Percentiles rank a stretch among this genome's conserved stretches.
Evolutionary conservation across 2,329 filamentous ascomycete genomes (phyloP).

Genomic region (Blumeria graminis): DNA sequence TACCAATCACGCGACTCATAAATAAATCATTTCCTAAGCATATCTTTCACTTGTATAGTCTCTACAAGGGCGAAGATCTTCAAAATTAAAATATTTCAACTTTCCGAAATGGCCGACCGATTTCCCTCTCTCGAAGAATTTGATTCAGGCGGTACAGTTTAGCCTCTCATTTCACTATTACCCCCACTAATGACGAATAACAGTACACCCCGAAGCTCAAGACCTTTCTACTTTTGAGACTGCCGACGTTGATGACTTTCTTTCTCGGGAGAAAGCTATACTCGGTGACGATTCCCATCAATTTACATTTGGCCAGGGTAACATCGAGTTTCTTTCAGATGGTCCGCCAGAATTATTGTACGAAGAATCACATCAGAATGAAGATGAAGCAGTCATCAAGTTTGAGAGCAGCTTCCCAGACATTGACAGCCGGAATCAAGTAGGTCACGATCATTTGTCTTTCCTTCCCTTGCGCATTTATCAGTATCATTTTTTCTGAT

Average conservation of each 20-base stretch:
- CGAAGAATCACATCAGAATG: conserved; percentile 14
- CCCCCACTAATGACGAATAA: conserved; percentile 21
- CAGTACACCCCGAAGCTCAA: conserved; percentile 41
- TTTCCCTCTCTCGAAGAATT: conserved; percentile 37
- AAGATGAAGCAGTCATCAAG: conserved; percentile 17
- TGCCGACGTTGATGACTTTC: conserved; percentile 51
- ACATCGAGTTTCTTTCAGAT: conserved; percentile 36
- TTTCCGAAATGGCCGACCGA: conserved; percentile 26
- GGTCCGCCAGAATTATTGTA: conserved; percentile 50
- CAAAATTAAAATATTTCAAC: too few species aligned
- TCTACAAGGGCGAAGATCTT: too few species aligned
- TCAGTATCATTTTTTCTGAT: too few species aligned
- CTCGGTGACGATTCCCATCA: conserved; percentile 85
- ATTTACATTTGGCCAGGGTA: conserved; percentile 58
- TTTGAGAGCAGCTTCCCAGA: conserved; percentile 88
- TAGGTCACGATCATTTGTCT: conserved; percentile 17
- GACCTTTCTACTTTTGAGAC: conserved; percentile 21
- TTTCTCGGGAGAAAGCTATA: conserved; percentile 65
- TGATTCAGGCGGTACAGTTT: conserved; percentile 22
- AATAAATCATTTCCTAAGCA: too few species aligned
- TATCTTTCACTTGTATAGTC: too few species aligned
- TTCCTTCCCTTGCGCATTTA: too few species aligned
- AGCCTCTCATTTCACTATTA: neutral
- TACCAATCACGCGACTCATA: too few species aligned
- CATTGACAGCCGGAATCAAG: conserved; percentile 42